Conservation (phyloP, 371 early-diverging fungal genomes). For the Mortierella sp. region DNA sequence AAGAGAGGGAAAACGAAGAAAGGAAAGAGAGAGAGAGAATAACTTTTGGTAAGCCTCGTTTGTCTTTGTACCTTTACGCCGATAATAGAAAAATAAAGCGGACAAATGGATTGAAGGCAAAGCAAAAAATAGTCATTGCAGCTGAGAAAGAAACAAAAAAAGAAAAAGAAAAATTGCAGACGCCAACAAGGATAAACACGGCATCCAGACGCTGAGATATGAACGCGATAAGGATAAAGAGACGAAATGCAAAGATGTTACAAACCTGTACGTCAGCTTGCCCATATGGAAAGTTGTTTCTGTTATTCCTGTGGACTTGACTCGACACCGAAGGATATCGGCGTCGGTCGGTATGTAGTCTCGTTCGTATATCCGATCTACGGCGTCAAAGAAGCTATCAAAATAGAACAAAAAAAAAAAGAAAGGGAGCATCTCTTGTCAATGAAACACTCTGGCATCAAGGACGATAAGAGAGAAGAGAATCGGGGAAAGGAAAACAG, state of each 20-base stretch:
- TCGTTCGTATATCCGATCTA: conserved; percentile 84
- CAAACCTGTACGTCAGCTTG: conserved; percentile 76
- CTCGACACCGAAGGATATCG: conserved; percentile 85
- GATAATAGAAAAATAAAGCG: neutral
- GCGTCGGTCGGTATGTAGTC: conserved; percentile 90
- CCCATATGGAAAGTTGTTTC: conserved; percentile 91
- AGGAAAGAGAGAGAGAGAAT: neutral
- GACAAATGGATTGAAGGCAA: neutral
- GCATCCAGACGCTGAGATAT: neutral
- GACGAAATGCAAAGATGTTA: neutral
- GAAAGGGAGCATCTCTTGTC: neutral
- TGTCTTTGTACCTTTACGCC: neutral
- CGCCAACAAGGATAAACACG: neutral
- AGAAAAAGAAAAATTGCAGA: neutral
- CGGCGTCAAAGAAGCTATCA: conserved; percentile 88
- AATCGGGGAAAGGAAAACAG: neutral
- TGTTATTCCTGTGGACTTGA: conserved; percentile 90
- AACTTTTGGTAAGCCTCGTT: neutral
- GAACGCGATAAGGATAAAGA: neutral
- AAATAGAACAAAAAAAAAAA: conserved; percentile 38
- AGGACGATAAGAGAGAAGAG: too few relatives aligned
- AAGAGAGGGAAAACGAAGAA: neutral
- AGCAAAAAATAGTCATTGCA: neutral
- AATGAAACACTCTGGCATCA: neutral
- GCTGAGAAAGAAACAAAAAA: neutral